Evolutionary conservation across 352 stramenopile species (phyloP).

Genomic region (Phytophthora hybrid): DNA sequence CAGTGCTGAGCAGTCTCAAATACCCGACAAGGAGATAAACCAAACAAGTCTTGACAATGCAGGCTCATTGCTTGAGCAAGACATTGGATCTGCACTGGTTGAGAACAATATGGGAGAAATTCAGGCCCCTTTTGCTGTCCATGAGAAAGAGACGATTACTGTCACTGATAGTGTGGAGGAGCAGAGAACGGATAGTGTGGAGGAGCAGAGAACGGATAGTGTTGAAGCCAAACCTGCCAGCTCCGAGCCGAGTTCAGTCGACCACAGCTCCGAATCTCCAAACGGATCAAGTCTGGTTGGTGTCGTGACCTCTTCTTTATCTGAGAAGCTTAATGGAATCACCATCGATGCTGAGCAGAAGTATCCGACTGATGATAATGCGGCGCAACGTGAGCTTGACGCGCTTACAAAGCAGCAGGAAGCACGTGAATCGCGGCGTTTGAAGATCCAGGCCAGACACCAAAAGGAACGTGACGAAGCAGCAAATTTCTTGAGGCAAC

Average conservation of each 20-base stretch:
- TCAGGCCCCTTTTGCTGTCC: background rate
- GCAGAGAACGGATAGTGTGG: background rate
- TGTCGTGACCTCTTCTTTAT: background rate
- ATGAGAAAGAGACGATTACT: background rate
- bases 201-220: background rate
- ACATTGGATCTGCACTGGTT: background rate
- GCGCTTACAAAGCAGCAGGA: constrained; percentile 29
- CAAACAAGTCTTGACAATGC: background rate
- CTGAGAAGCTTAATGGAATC: background rate
- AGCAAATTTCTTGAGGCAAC: constrained; percentile 13
- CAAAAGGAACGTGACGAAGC: constrained; percentile 27
- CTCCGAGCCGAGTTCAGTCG: background rate
- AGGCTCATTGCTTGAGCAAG: background rate
- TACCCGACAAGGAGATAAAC: background rate
- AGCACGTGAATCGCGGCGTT: constrained; percentile 25
- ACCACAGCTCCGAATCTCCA: background rate
- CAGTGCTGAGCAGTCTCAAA: background rate
- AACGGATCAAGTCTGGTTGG: no score
- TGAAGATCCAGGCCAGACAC: constrained; percentile 20
- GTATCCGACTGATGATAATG: background rate
- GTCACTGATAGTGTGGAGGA: background rate
- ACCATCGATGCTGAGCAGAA: background rate
- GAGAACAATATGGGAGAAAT: background rate
- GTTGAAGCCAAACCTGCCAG: background rate
- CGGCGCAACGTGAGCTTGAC: constrained; percentile 11